Evolutionary conservation across 768 basidiomycete species (phyloP), one percentile per base, ranked within the genome.

Genomic region (Hygrophorus pudorinus): DNA sequence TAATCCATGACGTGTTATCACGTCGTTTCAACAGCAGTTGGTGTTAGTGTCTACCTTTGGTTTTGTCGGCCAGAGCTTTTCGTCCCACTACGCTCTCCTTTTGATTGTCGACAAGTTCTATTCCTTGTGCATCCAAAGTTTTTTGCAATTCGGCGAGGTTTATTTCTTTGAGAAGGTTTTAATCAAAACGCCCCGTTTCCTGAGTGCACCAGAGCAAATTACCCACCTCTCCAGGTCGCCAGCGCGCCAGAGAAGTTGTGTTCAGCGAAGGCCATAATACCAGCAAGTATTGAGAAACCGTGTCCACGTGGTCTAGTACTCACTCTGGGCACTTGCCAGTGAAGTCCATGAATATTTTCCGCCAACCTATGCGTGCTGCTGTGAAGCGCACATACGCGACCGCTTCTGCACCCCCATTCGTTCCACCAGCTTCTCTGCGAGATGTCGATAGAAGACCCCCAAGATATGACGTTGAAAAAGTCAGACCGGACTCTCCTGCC

Each of bases 21-120:
- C 6, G 4, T 21, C 13, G 24, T 14, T 20, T 42, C 11, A 17
- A 14, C 27, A 11, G 21, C 18, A 7, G 12, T 10, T 31, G 20
- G 12, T 12, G 5, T 11, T n/a, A 6, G 41, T 28, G 53, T 60
- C n/a, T n/a, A 87, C 94, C 94, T 70, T 94, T 88, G 0, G 96
- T 99, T 60, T 86, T 84, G 66, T 98, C 96, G 1, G 94, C 89
- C 16, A 99, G 71, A 43, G 81, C 85, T 63, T 97, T 99, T 34
- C 96, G 76, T 8, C 92, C 92, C 2, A 99, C 72, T 36, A 97
- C 73, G 51, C 86, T 90, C 68, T 98, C 94, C 68, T 97, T 99
- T 71, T 97, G 93, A 65, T 93, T 93, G 71, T 98, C 92, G 16
- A 99, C 93, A 11, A 99, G 73, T 63, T 98, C 93, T 28, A 97